A percentile compares a stretch with the other conserved stretches of the same genome.
Conservation (phyloP, 257 asterid genomes). For the Capsicum chinense region DNA sequence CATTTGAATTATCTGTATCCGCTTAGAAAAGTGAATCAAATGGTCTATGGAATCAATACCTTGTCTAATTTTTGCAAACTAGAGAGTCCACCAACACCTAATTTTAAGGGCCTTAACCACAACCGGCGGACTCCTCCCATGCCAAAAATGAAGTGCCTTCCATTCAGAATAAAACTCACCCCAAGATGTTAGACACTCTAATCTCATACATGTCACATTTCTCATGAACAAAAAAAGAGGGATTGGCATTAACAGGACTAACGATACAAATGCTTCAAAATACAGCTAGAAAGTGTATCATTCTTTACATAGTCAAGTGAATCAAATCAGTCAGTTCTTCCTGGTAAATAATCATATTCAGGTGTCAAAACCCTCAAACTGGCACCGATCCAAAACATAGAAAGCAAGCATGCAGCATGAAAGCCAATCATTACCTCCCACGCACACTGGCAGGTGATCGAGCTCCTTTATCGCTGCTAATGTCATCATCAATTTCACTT, state of each 20-base stretch:
- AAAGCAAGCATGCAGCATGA: constrained; percentile 16
- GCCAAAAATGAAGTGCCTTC: neutral
- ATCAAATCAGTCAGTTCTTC: constrained; percentile 17
- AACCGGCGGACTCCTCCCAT: neutral
- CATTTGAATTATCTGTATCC: neutral
- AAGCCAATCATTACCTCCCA: constrained; percentile 62
- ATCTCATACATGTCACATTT: constrained; percentile 7
- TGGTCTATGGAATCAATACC: neutral
- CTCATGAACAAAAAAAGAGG: neutral
- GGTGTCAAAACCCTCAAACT: neutral
- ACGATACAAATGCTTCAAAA: constrained; percentile 29
- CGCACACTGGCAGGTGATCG: constrained; percentile 69
- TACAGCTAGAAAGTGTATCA: constrained; percentile 23
- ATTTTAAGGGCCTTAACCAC: neutral
- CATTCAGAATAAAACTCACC: neutral
- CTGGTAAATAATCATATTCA: neutral
- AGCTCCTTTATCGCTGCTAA: constrained; percentile 66
- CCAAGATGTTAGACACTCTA: neutral
- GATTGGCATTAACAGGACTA: neutral
- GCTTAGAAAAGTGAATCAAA: neutral
- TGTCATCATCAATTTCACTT: constrained; percentile 66
- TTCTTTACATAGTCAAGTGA: constrained; percentile 20
- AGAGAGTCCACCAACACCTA: neutral
- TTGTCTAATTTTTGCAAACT: neutral
- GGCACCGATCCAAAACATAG: neutral